phyloP scores from a whole-genome alignment of 129 eudicot species.

The Flaveria robusta region DNA sequence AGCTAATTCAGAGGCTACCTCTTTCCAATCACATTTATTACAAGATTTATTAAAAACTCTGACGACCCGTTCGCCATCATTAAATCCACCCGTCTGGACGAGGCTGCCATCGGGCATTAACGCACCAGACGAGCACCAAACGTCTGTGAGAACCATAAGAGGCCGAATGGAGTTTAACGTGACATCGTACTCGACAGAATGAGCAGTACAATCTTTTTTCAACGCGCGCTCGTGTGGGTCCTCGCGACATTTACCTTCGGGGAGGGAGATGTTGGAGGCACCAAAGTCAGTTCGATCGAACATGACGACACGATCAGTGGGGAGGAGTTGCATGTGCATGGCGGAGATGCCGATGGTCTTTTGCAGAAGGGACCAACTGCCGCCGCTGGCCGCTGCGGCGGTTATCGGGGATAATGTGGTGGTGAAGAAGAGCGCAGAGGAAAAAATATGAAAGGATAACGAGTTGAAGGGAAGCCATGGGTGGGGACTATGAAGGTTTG shows the following conservation, averaged over 20 bases:
- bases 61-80: constrained; percentile 66
- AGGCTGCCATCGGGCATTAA: constrained; percentile 60
- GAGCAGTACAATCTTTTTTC: constrained; percentile 69
- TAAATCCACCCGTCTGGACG: constrained; percentile 76
- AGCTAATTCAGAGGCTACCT: constrained; percentile 33
- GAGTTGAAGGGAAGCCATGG: constrained; percentile 23
- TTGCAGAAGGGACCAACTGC: constrained; percentile 58
- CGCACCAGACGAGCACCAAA: constrained; percentile 90
- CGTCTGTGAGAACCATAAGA: constrained; percentile 61
- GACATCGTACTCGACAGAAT: constrained; percentile 69
- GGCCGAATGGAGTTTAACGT: constrained; percentile 57
- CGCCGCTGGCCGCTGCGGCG: constrained; percentile 32
- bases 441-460: constrained; percentile 25
- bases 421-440: constrained; percentile 23
- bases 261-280: constrained; percentile 65
- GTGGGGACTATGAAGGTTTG: background rate
- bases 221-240: constrained; percentile 42
- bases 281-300: constrained; percentile 85
- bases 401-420: background rate
- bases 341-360: constrained; percentile 63
- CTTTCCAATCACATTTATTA: constrained; percentile 69
- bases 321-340: constrained; percentile 95
- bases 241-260: constrained; percentile 51
- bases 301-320: constrained; percentile 64
- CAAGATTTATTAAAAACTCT: constrained; percentile 46